These are phyloP conservation scores for Aspergillus udagawae DNA, from an alignment of 2,329 filamentous ascomycete species.

Conservation along the genomic window DNA sequence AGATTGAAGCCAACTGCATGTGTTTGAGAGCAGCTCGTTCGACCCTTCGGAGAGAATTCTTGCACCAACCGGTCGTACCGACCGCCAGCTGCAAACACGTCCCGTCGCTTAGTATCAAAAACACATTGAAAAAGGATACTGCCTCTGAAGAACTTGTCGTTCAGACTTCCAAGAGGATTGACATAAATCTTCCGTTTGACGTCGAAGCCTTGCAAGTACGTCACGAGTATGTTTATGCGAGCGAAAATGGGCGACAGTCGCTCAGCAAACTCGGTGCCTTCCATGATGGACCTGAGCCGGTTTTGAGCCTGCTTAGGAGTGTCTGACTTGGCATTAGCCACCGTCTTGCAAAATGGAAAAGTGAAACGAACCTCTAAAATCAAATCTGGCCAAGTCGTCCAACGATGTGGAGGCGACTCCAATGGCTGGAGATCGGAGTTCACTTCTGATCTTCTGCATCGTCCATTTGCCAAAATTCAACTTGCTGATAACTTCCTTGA, in stretches of 20 bases:
- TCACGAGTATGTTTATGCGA: constrained; percentile 73
- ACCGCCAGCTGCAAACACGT: constrained; percentile 89
- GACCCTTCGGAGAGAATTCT: constrained; percentile 70
- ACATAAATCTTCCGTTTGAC: constrained; percentile 77
- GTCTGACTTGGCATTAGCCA: constrained; percentile 51
- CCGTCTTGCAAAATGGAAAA: constrained; percentile 51
- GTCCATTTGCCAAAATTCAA: constrained; percentile 76
- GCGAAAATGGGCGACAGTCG: constrained; percentile 58
- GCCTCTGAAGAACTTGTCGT: constrained; percentile 83
- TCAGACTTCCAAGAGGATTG: constrained; percentile 79
- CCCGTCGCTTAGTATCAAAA: constrained; percentile 73
- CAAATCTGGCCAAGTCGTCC: constrained; percentile 84
- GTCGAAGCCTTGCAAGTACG: constrained; percentile 71
- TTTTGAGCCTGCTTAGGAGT: constrained; percentile 70
- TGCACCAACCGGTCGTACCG: constrained; percentile 87
- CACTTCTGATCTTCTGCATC: constrained; percentile 77
- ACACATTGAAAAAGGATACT: constrained; percentile 88
- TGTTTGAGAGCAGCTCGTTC: constrained; percentile 58
- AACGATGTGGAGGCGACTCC: constrained; percentile 85
- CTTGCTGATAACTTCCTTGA: constrained; percentile 81
- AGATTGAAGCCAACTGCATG: constrained; percentile 92
- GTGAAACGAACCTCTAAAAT: constrained; percentile 66
- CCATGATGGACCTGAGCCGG: constrained; percentile 54
- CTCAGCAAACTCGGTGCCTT: constrained; percentile 51
- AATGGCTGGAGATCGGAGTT: constrained; percentile 74